phyloP scores from a whole-genome alignment of 2,329 filamentous ascomycete genomes.

The Beauveria varroae region DNA sequence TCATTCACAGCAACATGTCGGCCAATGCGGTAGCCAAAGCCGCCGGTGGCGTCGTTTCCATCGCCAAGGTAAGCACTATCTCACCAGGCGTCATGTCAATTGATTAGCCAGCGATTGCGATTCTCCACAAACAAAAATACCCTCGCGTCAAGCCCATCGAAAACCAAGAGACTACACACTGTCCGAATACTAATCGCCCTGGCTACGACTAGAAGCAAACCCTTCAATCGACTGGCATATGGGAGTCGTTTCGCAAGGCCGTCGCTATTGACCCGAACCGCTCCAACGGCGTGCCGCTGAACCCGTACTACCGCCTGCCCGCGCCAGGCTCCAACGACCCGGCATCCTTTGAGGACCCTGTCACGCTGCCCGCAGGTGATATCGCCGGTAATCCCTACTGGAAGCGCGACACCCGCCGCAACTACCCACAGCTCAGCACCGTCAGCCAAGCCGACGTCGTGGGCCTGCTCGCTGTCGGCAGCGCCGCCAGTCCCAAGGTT shows the following conservation, averaged over 20 bases:
- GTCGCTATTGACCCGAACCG: constrained; percentile 80
- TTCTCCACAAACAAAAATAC: not conserved
- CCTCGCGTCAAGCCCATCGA: constrained; percentile 1
- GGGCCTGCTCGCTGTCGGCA: constrained; percentile 77
- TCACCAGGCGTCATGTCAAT: constrained; percentile 14
- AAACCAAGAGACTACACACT: constrained; percentile 10
- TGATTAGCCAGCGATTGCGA: constrained; percentile 13
- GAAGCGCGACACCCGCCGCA: constrained; percentile 82
- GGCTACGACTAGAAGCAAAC: constrained; percentile 74
- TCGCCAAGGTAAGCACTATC: constrained; percentile 49
- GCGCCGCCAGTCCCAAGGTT: constrained; percentile 69
- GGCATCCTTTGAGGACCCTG: constrained; percentile 31
- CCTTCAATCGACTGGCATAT: constrained; percentile 80
- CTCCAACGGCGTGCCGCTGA: constrained; percentile 86
- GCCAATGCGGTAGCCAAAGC: constrained; percentile 52
- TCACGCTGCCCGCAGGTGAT: constrained; percentile 50
- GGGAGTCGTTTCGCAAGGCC: constrained; percentile 71
- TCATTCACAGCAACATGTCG: constrained; percentile 42
- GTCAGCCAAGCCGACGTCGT: constrained; percentile 81
- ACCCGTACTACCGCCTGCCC: constrained; percentile 86
- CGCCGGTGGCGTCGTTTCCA: constrained; percentile 44
- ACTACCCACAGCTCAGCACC: constrained; percentile 72
- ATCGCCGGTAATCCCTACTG: constrained; percentile 49
- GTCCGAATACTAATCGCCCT: constrained; percentile 11
- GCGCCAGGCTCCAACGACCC: constrained; percentile 41